Conservation (phyloP, 371 early-diverging fungal species). For the Syncephalastrum monosporum region DNA sequence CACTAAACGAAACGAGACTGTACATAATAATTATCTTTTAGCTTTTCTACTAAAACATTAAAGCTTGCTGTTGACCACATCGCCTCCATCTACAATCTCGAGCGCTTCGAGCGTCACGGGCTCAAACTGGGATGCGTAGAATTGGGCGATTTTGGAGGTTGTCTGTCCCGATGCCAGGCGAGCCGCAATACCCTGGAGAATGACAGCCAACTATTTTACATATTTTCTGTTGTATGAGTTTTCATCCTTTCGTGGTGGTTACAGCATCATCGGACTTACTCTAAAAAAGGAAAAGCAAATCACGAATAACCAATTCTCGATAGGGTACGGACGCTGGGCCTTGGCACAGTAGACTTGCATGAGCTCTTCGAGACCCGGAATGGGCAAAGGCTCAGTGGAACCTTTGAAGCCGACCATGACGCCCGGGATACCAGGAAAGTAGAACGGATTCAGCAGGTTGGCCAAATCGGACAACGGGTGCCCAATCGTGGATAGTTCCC, state of each 20-base stretch:
- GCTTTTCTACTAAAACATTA: not conserved
- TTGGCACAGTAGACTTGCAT: slow-evolving; percentile 65
- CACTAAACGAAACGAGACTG: too few species aligned
- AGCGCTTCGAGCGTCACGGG: slow-evolving; percentile 12
- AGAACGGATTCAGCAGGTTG: slow-evolving; percentile 80
- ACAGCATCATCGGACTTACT: slow-evolving; percentile 21
- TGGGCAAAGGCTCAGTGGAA: slow-evolving; percentile 47
- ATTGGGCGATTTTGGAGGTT: slow-evolving; percentile 59
- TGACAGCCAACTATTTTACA: slow-evolving; percentile 50
- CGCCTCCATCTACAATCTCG: slow-evolving; percentile 12
- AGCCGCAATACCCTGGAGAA: slow-evolving; percentile 80
- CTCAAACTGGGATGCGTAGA: slow-evolving; percentile 29
- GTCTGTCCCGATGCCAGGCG: slow-evolving; percentile 75
- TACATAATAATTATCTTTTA: too few species aligned
- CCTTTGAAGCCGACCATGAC: slow-evolving; percentile 40
- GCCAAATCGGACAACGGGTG: slow-evolving; percentile 92
- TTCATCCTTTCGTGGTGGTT: too few species aligned
- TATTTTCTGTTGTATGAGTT: too few species aligned
- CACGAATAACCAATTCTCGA: slow-evolving; percentile 61
- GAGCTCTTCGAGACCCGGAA: slow-evolving; percentile 63
- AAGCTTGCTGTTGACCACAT: slow-evolving; percentile 9
- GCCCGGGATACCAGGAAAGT: slow-evolving; percentile 32
- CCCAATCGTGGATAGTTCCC: slow-evolving; percentile 94
- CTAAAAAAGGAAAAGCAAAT: slow-evolving; percentile 41
- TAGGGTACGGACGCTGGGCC: slow-evolving; percentile 62